Conservation (phyloP, 768 basidiomycete genomes). For the Serendipita vermifera region DNA sequence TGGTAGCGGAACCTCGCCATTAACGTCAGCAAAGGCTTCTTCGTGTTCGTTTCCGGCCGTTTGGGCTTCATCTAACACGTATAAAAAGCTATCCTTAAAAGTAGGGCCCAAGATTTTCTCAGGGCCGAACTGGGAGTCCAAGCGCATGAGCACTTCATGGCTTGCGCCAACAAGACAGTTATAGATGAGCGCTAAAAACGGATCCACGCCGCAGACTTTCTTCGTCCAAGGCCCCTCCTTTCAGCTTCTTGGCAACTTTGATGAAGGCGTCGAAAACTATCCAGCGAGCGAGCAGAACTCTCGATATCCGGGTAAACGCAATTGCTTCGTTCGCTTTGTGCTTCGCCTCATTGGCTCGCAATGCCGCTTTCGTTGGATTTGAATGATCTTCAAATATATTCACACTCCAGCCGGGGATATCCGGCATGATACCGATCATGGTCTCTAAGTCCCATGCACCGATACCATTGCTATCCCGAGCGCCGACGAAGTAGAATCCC, state of each 20-base stretch:
- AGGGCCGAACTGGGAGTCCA: background rate
- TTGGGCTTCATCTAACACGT: background rate
- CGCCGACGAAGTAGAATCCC: too few relatives aligned
- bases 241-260: background rate
- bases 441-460: too few relatives aligned
- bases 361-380: too few relatives aligned
- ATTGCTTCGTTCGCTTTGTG: too few relatives aligned
- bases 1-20: background rate
- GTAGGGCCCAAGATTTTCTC: background rate
- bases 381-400: too few relatives aligned
- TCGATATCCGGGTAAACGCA: too few relatives aligned
- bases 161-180: background rate
- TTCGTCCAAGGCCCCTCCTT: background rate
- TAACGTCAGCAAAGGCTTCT: background rate
- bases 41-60: background rate
- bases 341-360: too few relatives aligned
- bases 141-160: background rate
- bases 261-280: background rate
- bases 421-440: too few relatives aligned
- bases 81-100: background rate
- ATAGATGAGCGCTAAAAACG: background rate
- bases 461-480: too few relatives aligned
- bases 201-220: background rate
- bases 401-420: too few relatives aligned
- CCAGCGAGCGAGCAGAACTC: too few relatives aligned